phyloP scores from a whole-genome alignment of 305 asterid species.

The Fraxinus ornus region DNA sequence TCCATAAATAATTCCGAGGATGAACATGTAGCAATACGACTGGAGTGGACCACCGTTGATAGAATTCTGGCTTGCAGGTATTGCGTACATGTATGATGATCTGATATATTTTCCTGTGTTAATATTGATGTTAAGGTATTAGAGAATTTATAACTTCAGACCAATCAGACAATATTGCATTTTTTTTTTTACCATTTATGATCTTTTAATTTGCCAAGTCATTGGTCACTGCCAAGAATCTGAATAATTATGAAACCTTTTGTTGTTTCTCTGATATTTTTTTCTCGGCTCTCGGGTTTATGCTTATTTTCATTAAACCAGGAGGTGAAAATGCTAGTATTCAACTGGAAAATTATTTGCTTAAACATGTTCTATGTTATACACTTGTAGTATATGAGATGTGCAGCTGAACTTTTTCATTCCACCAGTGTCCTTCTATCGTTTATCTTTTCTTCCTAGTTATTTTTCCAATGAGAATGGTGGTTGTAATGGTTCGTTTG shows the following conservation, averaged over 20 bases:
- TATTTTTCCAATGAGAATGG: not conserved
- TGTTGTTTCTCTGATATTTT: not conserved
- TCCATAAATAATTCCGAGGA: slow-evolving; percentile 69
- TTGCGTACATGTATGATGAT: slow-evolving; percentile 14
- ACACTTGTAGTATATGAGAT: not conserved
- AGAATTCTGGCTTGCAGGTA: slow-evolving; percentile 91
- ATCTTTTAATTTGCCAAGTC: not conserved
- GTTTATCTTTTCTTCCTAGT: not conserved
- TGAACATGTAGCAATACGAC: slow-evolving; percentile 77
- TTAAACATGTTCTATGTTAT: not conserved
- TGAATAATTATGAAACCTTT: not conserved
- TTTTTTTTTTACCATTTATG: not conserved
- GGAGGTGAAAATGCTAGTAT: slow-evolving; percentile 10
- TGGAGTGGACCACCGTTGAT: slow-evolving; percentile 95
- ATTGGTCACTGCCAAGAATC: not conserved
- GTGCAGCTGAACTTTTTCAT: not conserved
- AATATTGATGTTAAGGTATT: slow-evolving; percentile 7
- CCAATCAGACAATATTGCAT: not conserved
- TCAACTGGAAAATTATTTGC: slow-evolving; percentile 15
- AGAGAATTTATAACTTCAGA: not conserved
- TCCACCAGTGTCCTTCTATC: not conserved
- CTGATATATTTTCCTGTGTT: slow-evolving; percentile 12
- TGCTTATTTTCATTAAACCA: slow-evolving; percentile 3
- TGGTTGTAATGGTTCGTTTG: slow-evolving; percentile 12
- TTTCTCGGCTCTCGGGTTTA: not conserved